phyloP scores from a whole-genome alignment of 164 flowering plant species.

The Vitis cinerea region DNA sequence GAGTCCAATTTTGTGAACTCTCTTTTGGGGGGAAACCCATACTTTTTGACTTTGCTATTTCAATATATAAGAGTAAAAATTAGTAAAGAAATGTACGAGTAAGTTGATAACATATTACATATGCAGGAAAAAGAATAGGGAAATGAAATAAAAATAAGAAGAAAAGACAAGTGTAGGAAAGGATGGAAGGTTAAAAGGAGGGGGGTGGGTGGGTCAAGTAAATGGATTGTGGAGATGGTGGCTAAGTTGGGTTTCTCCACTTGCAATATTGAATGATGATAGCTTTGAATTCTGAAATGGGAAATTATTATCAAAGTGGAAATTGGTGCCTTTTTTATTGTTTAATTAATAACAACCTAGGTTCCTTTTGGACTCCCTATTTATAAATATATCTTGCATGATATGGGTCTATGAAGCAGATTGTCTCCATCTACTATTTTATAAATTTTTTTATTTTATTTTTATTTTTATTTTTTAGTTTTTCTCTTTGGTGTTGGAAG shows the following conservation, averaged over 20 bases:
- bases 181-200: neutral
- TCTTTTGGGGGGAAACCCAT: no score
- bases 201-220: slow-evolving; percentile 20
- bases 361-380: neutral
- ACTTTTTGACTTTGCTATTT: no score
- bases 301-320: slow-evolving; percentile 28
- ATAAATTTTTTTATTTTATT: no score
- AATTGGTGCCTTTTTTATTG: slow-evolving; percentile 9
- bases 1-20: no score
- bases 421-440: neutral
- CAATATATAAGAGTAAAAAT: no score
- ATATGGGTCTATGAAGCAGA: neutral
- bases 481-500: slow-evolving; percentile 2
- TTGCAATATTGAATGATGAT: slow-evolving; percentile 38
- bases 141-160: no score
- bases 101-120: no score
- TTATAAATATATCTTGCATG: neutral
- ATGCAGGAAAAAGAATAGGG: no score
- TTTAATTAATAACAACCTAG: slow-evolving; percentile 4
- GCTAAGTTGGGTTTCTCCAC: slow-evolving; percentile 35
- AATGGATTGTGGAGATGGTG: slow-evolving; percentile 33
- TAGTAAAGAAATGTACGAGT: no score
- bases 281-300: slow-evolving; percentile 34
- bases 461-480: no score
- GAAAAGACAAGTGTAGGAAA: no score